Base-by-base conservation (phyloP, 2,329 filamentous ascomycete genomes). In the Claviceps humidiphila region DNA sequence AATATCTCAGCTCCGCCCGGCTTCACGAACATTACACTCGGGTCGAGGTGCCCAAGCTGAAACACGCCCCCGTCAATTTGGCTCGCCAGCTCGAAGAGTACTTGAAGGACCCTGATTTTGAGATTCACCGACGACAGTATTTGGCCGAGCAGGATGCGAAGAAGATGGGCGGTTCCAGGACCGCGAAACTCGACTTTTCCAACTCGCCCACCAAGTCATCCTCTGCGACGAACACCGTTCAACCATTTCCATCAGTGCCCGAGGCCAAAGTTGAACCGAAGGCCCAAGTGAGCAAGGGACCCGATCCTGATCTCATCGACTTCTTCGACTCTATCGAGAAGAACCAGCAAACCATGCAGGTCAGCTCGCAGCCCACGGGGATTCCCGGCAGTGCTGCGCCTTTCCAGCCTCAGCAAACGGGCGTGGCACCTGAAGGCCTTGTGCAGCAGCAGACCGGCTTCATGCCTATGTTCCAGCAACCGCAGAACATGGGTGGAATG, bases 241-340 rank as follows among this genome's bases (percentile, higher is more conserved):
- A 75, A 54, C 61, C 69, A 5, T 76, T 77, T 57, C 65, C 70
- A 39, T 57, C 61, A 26, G 64, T 68, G 57, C 52, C 63, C 64
- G 62, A 63, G 40, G 59, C 67, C 44, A 60, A 58, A 64, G 20
- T 55, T 57, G 53, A 61, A n/a, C 60, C 73, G 40, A 77, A 77
- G 58, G 68, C 75, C 7, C 71, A 69, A 57, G 66, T 70, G 3
- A 66, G 69, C 39, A 89, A 85, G 66, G 82, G 78, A 2, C 81
- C 83, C 30, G 82, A 79, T 59, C 81, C 84, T 30, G 87, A 94
- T 71, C 74, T 94, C 55, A 97, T 95, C 63, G 93, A 91, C 71
- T 96, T 95, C 69, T 95, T 95, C 66, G 91, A 85, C 63, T 90
- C 89, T 5, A 95, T 95, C 61, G 90, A 96, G 63, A 82, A 89